These are phyloP conservation scores for Penicillium sp. DNA, from an alignment of 2,329 filamentous ascomycete genomes.

Conservation along the genomic window DNA sequence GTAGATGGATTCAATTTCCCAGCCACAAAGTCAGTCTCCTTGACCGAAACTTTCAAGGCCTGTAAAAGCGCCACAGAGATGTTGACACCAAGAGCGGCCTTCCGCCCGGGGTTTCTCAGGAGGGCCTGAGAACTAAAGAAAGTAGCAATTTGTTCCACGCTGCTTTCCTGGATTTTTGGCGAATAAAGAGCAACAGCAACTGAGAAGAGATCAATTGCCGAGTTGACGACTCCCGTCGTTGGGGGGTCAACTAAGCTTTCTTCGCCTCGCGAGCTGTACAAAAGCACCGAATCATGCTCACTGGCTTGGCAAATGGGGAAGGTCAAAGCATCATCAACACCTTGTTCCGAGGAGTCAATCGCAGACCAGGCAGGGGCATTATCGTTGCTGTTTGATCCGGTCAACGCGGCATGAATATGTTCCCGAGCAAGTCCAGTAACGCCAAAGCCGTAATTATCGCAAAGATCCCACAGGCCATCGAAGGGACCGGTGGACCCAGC, in stretches of 20 bases:
- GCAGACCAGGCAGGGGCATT: conserved; percentile 52
- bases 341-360: conserved; percentile 42
- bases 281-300: conserved; percentile 83
- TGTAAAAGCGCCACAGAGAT: conserved; percentile 79
- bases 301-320: conserved; percentile 77
- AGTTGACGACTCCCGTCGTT: conserved; percentile 90
- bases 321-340: conserved; percentile 47
- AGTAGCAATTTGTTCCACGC: conserved; percentile 88
- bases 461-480: conserved; percentile 92
- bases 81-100: conserved; percentile 89
- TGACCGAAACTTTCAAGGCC: conserved; percentile 80
- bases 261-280: conserved; percentile 66
- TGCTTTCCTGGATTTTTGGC: conserved; percentile 91
- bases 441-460: conserved; percentile 92
- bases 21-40: conserved; percentile 72
- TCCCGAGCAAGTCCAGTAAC: conserved; percentile 83
- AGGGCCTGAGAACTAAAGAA: conserved; percentile 81
- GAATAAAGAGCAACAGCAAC: conserved; percentile 88
- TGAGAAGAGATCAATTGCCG: conserved; percentile 90
- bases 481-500: conserved; percentile 88
- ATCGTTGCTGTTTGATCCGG: conserved; percentile 69
- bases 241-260: conserved; percentile 72
- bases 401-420: conserved; percentile 71
- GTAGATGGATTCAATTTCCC: conserved; percentile 78
- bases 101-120: conserved; percentile 84